Evolutionary conservation across 768 basidiomycete genomes (phyloP).

Genomic region (Galerina sulciceps): DNA sequence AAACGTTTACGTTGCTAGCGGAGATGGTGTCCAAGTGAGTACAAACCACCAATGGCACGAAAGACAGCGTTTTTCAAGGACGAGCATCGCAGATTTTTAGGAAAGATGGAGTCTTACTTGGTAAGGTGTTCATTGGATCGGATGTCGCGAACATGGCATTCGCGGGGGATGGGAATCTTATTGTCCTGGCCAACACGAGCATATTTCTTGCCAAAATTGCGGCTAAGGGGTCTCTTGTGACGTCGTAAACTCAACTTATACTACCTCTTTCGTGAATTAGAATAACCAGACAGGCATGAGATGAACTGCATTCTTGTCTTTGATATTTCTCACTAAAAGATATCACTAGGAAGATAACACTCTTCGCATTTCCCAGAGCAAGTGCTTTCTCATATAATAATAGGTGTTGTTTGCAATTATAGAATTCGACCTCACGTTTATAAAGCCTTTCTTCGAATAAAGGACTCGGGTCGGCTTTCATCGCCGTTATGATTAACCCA

Average conservation of each 20-base stretch:
- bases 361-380: no score
- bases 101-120: conserved; percentile 60
- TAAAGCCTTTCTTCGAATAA: background rate
- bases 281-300: no score
- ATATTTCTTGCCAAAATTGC: background rate
- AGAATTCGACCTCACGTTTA: background rate
- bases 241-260: no score
- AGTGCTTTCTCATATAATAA: no score
- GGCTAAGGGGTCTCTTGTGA: background rate
- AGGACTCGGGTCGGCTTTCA: background rate
- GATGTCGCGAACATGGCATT: conserved; percentile 50
- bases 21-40: conserved; percentile 71
- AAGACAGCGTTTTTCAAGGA: background rate
- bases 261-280: no score
- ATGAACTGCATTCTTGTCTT: no score
- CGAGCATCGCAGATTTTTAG: conserved; percentile 49
- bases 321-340: no score
- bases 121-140: conserved; percentile 61
- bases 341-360: no score
- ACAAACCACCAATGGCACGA: conserved; percentile 37
- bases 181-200: background rate
- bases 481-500: background rate
- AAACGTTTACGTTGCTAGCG: conserved; percentile 68
- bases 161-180: conserved; percentile 20
- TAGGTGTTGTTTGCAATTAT: background rate